Conservation (phyloP, 306 rosid genomes). For the Vigna trinervia region DNA sequence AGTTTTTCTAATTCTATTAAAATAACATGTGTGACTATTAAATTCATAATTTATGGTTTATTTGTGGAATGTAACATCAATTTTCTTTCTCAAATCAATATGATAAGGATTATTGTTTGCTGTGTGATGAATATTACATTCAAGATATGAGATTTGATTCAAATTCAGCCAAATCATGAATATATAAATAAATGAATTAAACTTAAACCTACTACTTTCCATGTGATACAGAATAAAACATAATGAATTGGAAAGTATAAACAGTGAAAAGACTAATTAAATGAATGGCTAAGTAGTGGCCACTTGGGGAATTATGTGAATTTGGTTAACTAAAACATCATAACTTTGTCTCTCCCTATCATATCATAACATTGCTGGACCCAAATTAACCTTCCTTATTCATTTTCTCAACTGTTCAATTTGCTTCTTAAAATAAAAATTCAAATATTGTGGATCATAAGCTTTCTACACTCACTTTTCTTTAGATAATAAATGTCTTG, state of each 20-base stretch:
- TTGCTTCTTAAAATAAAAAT: not conserved
- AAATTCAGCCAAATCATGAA: too few species aligned
- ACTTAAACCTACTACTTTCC: too few species aligned
- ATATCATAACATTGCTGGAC: slow-evolving; percentile 11
- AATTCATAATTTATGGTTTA: too few species aligned
- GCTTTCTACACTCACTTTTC: not conserved
- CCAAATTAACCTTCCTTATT: not conserved
- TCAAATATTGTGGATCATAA: not conserved
- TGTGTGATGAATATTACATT: too few species aligned
- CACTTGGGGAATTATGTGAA: not conserved
- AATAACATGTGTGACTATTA: too few species aligned
- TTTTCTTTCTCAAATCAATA: too few species aligned
- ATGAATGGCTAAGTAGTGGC: not conserved
- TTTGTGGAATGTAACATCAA: too few species aligned
- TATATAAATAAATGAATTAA: too few species aligned
- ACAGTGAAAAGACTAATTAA: slow-evolving; percentile 14
- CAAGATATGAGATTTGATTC: too few species aligned
- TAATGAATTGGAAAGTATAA: not conserved
- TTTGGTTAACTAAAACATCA: not conserved
- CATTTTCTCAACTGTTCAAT: not conserved
- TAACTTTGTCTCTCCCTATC: not conserved
- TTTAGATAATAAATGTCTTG: not conserved
- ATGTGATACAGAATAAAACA: not conserved
- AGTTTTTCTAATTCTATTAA: too few species aligned
- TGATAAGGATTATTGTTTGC: too few species aligned